Evolutionary conservation across 306 rosid genomes (phyloP), one percentile per base, ranked within the genome.

Genomic region (Notholithocarpus densiflorus): DNA sequence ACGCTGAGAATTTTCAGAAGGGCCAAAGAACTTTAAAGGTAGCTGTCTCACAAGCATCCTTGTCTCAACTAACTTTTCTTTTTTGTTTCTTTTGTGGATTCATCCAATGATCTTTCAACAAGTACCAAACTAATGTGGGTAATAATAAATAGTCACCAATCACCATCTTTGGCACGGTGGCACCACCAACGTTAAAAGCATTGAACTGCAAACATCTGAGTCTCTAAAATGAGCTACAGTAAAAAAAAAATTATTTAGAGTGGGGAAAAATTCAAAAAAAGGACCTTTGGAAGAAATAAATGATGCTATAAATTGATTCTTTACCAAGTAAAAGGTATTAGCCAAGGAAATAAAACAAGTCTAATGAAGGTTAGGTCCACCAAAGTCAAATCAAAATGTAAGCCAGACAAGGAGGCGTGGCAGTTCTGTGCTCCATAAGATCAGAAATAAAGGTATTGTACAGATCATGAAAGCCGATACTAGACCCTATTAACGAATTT

Each of bases 321-420:
- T 79, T 76, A 60, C 76, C 73, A 76, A 29, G 45, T 75, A 48
- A 0, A 48, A 48, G 53, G 18, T 4, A 61, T 85, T 79, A 76
- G 77, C 88, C 79, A 73, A 79, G 80, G 60, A 80, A 72, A 82
- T 71, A 81, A 84, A 85, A 82, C 79, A 56, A 78, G 82, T 80
- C 60, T 54, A 69, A 77, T 79, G 43, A 75, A 32, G 68, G 84
- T 64, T 83, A 83, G 91, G 87, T 78, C 91, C 91, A 83, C 86
- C 65, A 80, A 83, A 75, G 54, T 72, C 85, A 77, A 81, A 80
- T 81, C 77, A 74, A 87, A 87, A 53, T 29, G 77, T 79, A 81
- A 70, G 76, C 55, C 81, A 77, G 87, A 68, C 91, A 90, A 80
- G 75, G 83, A 73, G 77, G 87, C 86, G 84, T 88, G 93, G 86